Base-by-base conservation (phyloP, 1,284 basidiomycete genomes). In the Cronartium quercuum region DNA sequence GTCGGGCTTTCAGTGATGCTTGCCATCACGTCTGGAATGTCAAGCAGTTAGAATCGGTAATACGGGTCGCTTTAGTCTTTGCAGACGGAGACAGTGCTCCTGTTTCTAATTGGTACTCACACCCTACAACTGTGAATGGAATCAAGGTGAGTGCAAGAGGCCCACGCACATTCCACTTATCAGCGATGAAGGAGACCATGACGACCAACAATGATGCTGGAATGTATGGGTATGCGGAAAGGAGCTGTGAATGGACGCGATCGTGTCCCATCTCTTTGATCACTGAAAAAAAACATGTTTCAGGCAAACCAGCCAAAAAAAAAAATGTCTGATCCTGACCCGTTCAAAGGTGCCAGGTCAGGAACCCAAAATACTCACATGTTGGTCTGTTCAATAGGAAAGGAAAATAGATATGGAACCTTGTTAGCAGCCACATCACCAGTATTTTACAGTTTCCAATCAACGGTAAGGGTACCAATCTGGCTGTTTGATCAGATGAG, bases 81-180 rank as follows among this genome's bases (percentile, higher is more conserved):
- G n/a, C 51, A 55, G 51, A 18, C n/a, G 5, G 15, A 4, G 15
- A 55, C 21, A 13, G 15, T 10, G 18, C 34, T 42, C 9, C 15
- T 41, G 35, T 63, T 10, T 38, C 5, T 37, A 61, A 7, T n/a
- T 61, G 18, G 18, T 44, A 77, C 62, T 77, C 76, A 76, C 79
- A 80, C 21, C 79, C 79, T 35, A 78, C 68, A 77, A 80, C 78
- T 2, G 77, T 76, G 15, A 80, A n/a, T 3, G 79, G 79, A 3
- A 80, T 66, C 10, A 78, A 73, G 3, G 57, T 64, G 24, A 80
- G 64, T 35, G 79, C 77, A 66, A 77, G 77, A 0, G 78, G 78
- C 3, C 76, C 77, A 5, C 78, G 76, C 68, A 78, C 58, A 9
- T 77, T 71, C 12, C 68, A 69, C 24, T 74, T 77, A 71, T 80